Base-by-base conservation (phyloP, 1,139 yeast species). In the Candida gigantensis region DNA sequence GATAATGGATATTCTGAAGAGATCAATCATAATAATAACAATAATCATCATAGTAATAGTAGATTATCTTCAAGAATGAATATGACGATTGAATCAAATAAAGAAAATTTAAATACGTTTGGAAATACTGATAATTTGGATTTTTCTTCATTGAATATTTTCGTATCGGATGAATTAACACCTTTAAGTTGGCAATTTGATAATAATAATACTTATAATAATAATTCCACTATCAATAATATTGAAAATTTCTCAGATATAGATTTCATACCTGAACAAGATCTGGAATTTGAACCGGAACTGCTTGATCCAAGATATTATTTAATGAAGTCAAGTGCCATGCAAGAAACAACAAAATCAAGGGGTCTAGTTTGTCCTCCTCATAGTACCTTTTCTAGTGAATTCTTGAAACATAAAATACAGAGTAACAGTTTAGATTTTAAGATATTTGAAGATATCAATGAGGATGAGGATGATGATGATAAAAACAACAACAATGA, bases 301-400 rank as follows among this genome's bases (percentile, higher is more conserved):
- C 36, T 34, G 34, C 12, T 31, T 13, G 34, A 35, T 20, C 36
- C 39, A 15, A 11, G 27, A 12, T 36, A 30, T 28, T 30, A 28
- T 34, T 16, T 35, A 19, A 15, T 26, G 21, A 34, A 32, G 14
- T 26, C 26, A 2, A 17, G 11, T 8, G 17, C 21, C 8, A 8
- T 6, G 13, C 3, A 18, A 18, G 7, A 5, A 18, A 18, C 19
- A 18, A 21, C 14, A 32, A 15, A 32, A 14, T 19, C 4, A 19
- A 14, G 13, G 13, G 17, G 18, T 16, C 13, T 9, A 24, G 23
- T 15, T 24, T 18, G 11, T 24, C 29, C 2, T 11, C 9, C 13
- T 11, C 17, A 20, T 9, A 20, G 14, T 5, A 20, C 25, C 8
- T 29, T 29, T 11, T 20, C 35, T 4, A 18, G 13, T 6, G 29